A percentile compares a stretch with the other conserved stretches of the same genome.
phyloP scores from a whole-genome alignment of 495 filamentous ascomycete genomes.

The Penicillium roqueforti region DNA sequence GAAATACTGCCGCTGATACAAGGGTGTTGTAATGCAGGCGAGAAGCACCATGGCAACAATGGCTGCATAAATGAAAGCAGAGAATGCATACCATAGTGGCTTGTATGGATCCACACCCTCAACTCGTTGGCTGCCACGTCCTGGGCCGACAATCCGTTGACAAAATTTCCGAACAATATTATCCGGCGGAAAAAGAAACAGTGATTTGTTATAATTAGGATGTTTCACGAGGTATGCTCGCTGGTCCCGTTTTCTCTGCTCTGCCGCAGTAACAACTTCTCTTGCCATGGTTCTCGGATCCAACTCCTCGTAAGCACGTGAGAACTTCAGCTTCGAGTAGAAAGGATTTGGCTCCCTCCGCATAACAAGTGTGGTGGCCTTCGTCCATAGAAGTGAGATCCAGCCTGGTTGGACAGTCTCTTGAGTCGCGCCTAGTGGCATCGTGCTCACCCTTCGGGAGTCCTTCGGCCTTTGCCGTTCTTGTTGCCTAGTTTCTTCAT shows the following conservation, averaged over 20 bases:
- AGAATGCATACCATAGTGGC: conserved; percentile 87
- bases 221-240: conserved; percentile 83
- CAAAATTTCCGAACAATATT: conserved; percentile 78
- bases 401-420: conserved; percentile 48
- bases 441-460: conserved; percentile 24
- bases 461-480: conserved; percentile 20
- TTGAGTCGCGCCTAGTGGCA: conserved; percentile 22
- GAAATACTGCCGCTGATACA: conserved; percentile 88
- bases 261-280: conserved; percentile 79
- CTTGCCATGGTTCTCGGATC: conserved; percentile 83
- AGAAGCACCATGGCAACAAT: conserved; percentile 97
- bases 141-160: conserved; percentile 88
- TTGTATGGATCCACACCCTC: conserved; percentile 85
- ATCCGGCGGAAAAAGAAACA: conserved; percentile 77
- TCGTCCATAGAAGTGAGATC: conserved; percentile 56
- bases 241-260: conserved; percentile 79
- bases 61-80: conserved; percentile 85
- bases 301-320: conserved; percentile 65
- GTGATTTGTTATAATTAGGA: conserved; percentile 86
- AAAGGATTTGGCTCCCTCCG: conserved; percentile 89
- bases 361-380: conserved; percentile 47
- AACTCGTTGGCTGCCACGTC: conserved; percentile 76
- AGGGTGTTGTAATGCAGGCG: conserved; percentile 88
- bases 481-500: conserved; percentile 44
- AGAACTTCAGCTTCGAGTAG: conserved; percentile 76